phyloP scores from a whole-genome alignment of 768 basidiomycete species.

The Gloeopeniophorella convolvens region DNA sequence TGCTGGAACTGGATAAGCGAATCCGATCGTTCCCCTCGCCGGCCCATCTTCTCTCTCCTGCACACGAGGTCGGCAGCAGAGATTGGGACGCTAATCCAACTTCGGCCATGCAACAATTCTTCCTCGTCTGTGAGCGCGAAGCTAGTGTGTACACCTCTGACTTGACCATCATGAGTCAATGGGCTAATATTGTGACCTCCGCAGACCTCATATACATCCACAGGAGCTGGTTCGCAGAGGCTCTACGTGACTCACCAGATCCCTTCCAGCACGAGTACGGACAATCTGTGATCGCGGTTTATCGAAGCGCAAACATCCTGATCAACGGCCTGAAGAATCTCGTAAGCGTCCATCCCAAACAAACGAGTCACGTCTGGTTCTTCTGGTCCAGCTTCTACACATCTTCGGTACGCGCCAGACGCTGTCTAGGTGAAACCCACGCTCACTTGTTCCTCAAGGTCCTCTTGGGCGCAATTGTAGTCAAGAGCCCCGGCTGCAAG shows the following conservation, averaged over 20 bases:
- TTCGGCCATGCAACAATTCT: constrained; percentile 42
- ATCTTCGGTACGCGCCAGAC: constrained; percentile 35
- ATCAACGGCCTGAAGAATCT: constrained; percentile 35
- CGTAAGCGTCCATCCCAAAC: constrained; percentile 31
- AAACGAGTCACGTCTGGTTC: constrained; percentile 36
- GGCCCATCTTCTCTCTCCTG: constrained; percentile 36
- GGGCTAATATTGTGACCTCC: not conserved
- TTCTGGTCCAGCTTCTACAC: constrained; percentile 48
- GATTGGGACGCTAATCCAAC: constrained; percentile 37
- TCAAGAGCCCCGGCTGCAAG: constrained; percentile 39
- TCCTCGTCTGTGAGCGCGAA: constrained; percentile 36
- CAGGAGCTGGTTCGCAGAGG: constrained; percentile 43
- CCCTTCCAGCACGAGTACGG: constrained; percentile 41
- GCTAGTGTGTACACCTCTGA: constrained; percentile 35
- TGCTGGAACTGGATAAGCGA: constrained; percentile 44
- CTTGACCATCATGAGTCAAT: not conserved
- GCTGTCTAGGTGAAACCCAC: not conserved
- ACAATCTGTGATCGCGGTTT: constrained; percentile 39
- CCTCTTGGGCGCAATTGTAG: constrained; percentile 39
- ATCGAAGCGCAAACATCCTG: constrained; percentile 39
- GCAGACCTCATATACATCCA: constrained; percentile 31
- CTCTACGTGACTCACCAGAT: constrained; percentile 35
- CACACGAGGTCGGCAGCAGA: constrained; percentile 26
- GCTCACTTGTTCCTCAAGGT: constrained; percentile 28
- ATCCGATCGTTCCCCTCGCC: constrained; percentile 48